Conservation (phyloP, 2,329 filamentous ascomycete genomes). For the Penicillium sp. region DNA sequence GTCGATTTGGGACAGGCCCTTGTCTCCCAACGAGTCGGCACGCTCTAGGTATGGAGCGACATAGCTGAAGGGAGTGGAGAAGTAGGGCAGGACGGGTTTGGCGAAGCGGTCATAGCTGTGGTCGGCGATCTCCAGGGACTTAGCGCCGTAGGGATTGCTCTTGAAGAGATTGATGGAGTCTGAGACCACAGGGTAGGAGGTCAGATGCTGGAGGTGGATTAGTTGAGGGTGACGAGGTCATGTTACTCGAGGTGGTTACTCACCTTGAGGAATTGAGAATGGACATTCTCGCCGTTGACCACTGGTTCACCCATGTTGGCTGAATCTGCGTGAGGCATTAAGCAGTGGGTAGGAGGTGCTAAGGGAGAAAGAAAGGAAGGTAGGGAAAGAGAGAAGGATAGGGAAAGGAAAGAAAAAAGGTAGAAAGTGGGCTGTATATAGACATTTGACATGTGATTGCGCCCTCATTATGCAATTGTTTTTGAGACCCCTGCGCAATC, state of each 20-base stretch:
- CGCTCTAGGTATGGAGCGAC: slow-evolving; percentile 78
- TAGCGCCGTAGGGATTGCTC: slow-evolving; percentile 74
- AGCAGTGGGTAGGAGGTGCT: slow-evolving; percentile 2
- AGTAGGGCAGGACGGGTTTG: slow-evolving; percentile 71
- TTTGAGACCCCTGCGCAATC: slow-evolving; percentile 18
- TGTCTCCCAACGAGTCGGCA: slow-evolving; percentile 71
- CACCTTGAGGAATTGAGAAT: slow-evolving; percentile 46
- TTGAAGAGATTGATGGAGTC: slow-evolving; percentile 75
- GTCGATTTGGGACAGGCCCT: slow-evolving; percentile 65
- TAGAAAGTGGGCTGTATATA: slow-evolving; percentile 14
- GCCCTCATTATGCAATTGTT: slow-evolving; percentile 20
- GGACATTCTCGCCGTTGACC: slow-evolving; percentile 48
- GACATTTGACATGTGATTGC: slow-evolving; percentile 26
- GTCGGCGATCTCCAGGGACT: slow-evolving; percentile 69
- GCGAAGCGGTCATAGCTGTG: slow-evolving; percentile 71
- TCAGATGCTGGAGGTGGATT: slow-evolving; percentile 61
- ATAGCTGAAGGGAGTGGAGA: slow-evolving; percentile 73
- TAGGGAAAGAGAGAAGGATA: slow-evolving; percentile 6
- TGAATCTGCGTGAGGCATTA: slow-evolving; percentile 49
- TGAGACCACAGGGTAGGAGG: slow-evolving; percentile 75
- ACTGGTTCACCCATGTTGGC: slow-evolving; percentile 44
- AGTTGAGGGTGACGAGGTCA: slow-evolving; percentile 6
- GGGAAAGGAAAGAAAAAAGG: neutral
- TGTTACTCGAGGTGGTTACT: slow-evolving; percentile 18
- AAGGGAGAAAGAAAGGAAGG: slow-evolving; percentile 2